These are phyloP conservation scores for Sphagnum magellanicum DNA, from an alignment of 228 moss, liverwort and hornwort genomes.

Conservation along the genomic window DNA sequence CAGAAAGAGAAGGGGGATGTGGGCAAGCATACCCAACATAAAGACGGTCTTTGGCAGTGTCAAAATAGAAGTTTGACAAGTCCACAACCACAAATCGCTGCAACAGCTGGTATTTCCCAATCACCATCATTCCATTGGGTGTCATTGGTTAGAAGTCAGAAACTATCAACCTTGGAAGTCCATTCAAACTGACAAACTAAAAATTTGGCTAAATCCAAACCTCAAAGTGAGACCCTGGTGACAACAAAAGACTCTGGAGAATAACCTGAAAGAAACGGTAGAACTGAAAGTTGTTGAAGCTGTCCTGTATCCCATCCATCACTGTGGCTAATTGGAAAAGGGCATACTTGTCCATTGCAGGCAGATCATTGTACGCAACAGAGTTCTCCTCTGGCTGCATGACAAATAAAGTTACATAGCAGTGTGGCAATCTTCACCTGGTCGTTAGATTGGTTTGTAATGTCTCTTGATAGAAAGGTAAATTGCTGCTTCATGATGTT, in stretches of 20 bases:
- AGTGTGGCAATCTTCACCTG: no score
- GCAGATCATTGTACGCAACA: constrained; percentile 67
- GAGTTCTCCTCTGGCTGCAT: constrained; percentile 53
- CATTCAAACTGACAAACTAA: no score
- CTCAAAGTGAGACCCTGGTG: no score
- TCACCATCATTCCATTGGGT: background rate
- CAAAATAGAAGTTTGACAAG: constrained; percentile 92
- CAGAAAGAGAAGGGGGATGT: background rate
- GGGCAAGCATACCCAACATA: constrained; percentile 70
- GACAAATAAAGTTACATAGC: no score
- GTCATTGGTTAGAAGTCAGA: no score
- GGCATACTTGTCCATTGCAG: constrained; percentile 80
- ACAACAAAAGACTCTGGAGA: background rate
- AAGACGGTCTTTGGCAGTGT: constrained; percentile 93
- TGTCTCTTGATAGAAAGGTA: no score
- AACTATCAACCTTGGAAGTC: no score
- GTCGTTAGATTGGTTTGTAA: no score
- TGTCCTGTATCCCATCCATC: constrained; percentile 70
- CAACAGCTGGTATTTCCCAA: constrained; percentile 49
- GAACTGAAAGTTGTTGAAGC: constrained; percentile 79
- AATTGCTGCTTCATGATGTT: no score
- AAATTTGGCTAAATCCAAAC: no score
- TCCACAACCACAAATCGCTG: constrained; percentile 87
- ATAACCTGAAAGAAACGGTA: constrained; percentile 92
- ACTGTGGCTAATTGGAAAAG: constrained; percentile 71